These are phyloP conservation scores for Gigaspora rosea DNA, from an alignment of 192 early-diverging fungal species.

Conservation along the genomic window DNA sequence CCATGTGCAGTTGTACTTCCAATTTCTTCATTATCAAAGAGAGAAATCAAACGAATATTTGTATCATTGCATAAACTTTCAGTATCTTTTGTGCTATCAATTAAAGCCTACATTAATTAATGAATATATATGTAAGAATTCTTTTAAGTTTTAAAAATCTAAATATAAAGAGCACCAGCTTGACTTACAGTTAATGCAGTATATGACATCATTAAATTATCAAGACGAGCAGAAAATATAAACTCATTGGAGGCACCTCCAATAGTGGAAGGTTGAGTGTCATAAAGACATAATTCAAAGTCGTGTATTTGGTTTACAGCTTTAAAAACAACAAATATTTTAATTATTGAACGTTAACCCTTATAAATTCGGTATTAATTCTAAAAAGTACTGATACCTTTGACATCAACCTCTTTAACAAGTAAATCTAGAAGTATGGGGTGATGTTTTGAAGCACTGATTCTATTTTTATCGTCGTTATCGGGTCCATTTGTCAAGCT, in stretches of 20 bases:
- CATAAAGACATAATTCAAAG: constrained; percentile 97
- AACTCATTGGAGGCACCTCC: constrained; percentile 93
- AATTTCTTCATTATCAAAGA: constrained; percentile 99
- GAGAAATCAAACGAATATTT: constrained; percentile 80
- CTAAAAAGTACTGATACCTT: constrained; percentile 22
- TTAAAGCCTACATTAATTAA: constrained; percentile 42
- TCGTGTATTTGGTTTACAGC: constrained; percentile 71
- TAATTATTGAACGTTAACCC: not conserved
- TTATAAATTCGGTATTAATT: not conserved
- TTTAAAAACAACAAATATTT: not conserved
- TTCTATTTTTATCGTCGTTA: constrained; percentile 39
- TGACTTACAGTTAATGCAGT: constrained; percentile 46
- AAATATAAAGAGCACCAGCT: not conserved
- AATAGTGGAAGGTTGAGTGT: constrained; percentile 86
- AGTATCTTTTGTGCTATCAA: constrained; percentile 48
- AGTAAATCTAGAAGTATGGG: constrained; percentile 77
- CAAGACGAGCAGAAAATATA: constrained; percentile 89
- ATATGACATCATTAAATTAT: constrained; percentile 98
- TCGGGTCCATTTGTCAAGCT: constrained; percentile 19
- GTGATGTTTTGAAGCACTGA: constrained; percentile 68
- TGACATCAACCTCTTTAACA: constrained; percentile 70
- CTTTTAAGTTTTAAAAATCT: not conserved
- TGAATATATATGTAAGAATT: not conserved
- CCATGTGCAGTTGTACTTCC: constrained; percentile 92
- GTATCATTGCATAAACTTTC: constrained; percentile 58